Evolutionary conservation across 192 early-diverging fungal genomes (phyloP).

Genomic region (Coemansia nantahalensis): DNA sequence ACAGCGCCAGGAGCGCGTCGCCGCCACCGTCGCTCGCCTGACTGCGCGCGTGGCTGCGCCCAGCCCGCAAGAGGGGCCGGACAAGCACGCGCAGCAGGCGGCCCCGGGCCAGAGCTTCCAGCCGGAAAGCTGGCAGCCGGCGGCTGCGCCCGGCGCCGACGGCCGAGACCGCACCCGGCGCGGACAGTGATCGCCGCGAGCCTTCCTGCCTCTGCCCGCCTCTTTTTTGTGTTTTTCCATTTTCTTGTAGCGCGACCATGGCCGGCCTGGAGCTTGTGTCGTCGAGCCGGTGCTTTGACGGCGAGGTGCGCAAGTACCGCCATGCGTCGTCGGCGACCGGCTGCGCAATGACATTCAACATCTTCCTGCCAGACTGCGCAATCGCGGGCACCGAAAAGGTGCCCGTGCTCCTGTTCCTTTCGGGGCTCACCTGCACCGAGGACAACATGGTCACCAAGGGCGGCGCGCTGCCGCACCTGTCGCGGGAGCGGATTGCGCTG

Average conservation of each 20-base stretch:
- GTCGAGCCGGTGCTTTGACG: slow-evolving; percentile 62
- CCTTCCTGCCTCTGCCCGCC: background rate
- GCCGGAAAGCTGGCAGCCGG: slow-evolving; percentile 32
- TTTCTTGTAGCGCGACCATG: slow-evolving; percentile 15
- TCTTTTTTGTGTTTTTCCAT: slow-evolving; percentile 2
- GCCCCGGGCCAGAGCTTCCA: slow-evolving; percentile 30
- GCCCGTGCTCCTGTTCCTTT: slow-evolving; percentile 66
- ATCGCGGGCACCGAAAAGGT: slow-evolving; percentile 16
- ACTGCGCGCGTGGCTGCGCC: too few relatives aligned
- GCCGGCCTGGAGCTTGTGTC: slow-evolving; percentile 51
- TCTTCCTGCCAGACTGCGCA: slow-evolving; percentile 65
- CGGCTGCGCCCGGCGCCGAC: background rate
- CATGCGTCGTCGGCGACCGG: slow-evolving; percentile 61
- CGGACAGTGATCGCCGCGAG: background rate
- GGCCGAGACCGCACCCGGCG: background rate
- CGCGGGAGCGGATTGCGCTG: slow-evolving; percentile 68
- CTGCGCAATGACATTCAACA: slow-evolving; percentile 76
- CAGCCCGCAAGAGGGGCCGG: too few relatives aligned
- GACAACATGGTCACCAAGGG: slow-evolving; percentile 91
- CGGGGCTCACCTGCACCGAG: slow-evolving; percentile 80
- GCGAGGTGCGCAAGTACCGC: slow-evolving; percentile 68
- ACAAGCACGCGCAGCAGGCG: too few relatives aligned
- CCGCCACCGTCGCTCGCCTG: slow-evolving; percentile 20
- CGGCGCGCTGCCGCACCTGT: slow-evolving; percentile 64
- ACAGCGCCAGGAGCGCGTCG: slow-evolving; percentile 30